Percentiles rank a stretch among this genome's conserved stretches.
Evolutionary conservation across 768 basidiomycete genomes (phyloP).

Genomic region (Amanita thiersii): DNA sequence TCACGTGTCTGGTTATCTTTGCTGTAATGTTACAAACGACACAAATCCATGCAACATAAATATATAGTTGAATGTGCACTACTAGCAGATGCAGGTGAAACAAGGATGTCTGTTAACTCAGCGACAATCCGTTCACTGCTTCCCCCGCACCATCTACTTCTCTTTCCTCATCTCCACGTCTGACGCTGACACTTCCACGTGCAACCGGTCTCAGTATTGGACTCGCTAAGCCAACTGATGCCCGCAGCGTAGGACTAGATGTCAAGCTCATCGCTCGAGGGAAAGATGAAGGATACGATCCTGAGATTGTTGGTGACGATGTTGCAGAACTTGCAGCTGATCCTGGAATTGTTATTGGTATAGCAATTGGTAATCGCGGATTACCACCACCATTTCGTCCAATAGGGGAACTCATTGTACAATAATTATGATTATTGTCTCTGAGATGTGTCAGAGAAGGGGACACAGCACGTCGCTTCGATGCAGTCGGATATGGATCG

Average conservation of each 20-base stretch:
- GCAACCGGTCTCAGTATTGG: constrained; percentile 68
- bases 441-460: constrained; percentile 67
- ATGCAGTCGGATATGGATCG: constrained; percentile 72
- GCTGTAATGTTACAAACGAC: too few species aligned
- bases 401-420: constrained; percentile 41
- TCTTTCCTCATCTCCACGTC: constrained; percentile 52
- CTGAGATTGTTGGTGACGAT: constrained; percentile 65
- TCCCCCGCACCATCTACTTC: constrained; percentile 78
- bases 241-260: constrained; percentile 69
- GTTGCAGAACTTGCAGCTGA: constrained; percentile 54
- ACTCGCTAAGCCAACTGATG: constrained; percentile 65
- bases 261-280: constrained; percentile 47
- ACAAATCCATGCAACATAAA: too few species aligned
- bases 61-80: background rate
- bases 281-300: constrained; percentile 37
- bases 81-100: background rate
- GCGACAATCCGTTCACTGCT: constrained; percentile 57
- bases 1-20: too few species aligned
- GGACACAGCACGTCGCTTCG: constrained; percentile 78
- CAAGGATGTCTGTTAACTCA: constrained; percentile 23
- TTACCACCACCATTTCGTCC: constrained; percentile 34
- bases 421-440: constrained; percentile 48
- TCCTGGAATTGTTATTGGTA: constrained; percentile 55
- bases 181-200: constrained; percentile 25
- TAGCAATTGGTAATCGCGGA: constrained; percentile 52